Conservation (phyloP, 2,329 filamentous ascomycete genomes). For the Diaporthe batatas region DNA sequence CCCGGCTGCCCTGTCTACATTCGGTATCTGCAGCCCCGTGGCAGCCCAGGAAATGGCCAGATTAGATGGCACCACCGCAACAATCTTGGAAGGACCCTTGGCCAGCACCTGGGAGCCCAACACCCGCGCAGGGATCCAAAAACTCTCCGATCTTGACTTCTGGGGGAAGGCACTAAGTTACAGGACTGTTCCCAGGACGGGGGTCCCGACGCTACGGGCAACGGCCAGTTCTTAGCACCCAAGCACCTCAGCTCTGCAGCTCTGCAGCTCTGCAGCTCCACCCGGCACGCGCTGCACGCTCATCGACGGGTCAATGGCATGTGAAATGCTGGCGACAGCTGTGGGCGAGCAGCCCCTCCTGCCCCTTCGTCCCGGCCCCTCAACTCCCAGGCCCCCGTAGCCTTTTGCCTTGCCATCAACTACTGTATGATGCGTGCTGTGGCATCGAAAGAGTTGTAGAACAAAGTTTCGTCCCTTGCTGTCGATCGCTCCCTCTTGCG, state of each 20-base stretch:
- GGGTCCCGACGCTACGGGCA: constrained; percentile 32
- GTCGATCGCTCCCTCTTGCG: constrained; percentile 17
- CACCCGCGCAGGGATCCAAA: constrained; percentile 23
- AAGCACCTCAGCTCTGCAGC: too few species aligned
- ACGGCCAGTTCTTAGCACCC: neutral
- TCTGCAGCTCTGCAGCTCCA: constrained; percentile 8
- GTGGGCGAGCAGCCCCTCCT: too few species aligned
- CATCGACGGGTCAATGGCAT: constrained; percentile 8
- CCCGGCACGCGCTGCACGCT: neutral
- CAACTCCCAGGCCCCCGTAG: neutral
- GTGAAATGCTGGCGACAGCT: constrained; percentile 3
- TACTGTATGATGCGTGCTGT: neutral
- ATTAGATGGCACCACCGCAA: constrained; percentile 1
- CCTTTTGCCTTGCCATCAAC: neutral
- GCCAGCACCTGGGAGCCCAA: neutral
- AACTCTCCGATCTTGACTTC: constrained; percentile 20
- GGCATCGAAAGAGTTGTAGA: neutral
- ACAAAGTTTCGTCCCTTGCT: constrained; percentile 5
- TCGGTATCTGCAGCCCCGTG: neutral
- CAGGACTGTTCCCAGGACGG: constrained; percentile 23
- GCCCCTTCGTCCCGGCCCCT: too few species aligned
- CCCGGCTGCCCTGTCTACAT: neutral
- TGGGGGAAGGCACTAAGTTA: neutral
- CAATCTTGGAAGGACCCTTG: constrained; percentile 30
- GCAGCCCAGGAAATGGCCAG: neutral